A percentile compares a stretch with the other conserved stretches of the same genome.
Conservation (phyloP, 306 rosid genomes). For the Vigna unguiculata region DNA sequence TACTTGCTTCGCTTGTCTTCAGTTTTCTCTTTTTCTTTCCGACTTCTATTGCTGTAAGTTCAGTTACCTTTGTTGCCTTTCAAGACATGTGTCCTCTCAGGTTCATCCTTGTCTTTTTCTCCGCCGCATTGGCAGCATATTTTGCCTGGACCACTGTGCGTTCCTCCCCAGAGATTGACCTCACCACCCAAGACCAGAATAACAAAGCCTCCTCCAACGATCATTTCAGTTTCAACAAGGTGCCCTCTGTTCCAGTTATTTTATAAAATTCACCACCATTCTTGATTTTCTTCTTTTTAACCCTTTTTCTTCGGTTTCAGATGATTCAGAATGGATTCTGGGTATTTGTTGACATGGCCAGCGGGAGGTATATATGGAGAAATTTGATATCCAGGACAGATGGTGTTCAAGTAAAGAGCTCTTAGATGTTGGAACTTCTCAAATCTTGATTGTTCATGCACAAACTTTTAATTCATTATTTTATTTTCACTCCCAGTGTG, state of each 20-base stretch:
- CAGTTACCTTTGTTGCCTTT: conserved; percentile 1
- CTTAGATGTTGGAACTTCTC: conserved; percentile 17
- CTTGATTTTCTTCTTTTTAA: neutral
- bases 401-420: conserved; percentile 40
- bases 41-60: neutral
- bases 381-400: conserved; percentile 52
- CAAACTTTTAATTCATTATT: conserved; percentile 31
- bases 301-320: conserved; percentile 46
- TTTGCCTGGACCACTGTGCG: conserved; percentile 66
- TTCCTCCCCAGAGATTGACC: conserved; percentile 48
- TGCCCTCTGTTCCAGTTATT: conserved; percentile 12
- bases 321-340: conserved; percentile 62
- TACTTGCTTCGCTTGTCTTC: conserved; percentile 15
- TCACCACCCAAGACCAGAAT: neutral
- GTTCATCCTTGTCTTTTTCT: conserved; percentile 77
- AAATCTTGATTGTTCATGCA: conserved; percentile 1
- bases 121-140: conserved; percentile 69
- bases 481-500: neutral
- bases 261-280: neutral
- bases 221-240: conserved; percentile 47
- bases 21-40: neutral
- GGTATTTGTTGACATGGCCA: conserved; percentile 80
- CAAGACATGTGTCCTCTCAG: conserved; percentile 76
- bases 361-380: conserved; percentile 83
- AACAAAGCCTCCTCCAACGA: conserved; percentile 38